phyloP scores from a whole-genome alignment of 2,329 filamentous ascomycete genomes.

The Calonectria pauciramosa region DNA sequence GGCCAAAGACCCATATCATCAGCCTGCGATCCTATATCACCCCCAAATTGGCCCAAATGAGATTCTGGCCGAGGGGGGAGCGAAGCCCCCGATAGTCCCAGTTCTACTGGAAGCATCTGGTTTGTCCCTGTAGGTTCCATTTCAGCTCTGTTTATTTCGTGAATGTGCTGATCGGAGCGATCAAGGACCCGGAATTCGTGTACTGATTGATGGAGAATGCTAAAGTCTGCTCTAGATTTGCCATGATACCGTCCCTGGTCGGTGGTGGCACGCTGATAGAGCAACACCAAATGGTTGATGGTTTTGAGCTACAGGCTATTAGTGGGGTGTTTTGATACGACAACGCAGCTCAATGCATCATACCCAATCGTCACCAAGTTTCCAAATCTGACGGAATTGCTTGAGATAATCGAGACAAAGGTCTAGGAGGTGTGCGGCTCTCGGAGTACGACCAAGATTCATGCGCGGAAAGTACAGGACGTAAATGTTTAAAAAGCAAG shows the following conservation, averaged over 20 bases:
- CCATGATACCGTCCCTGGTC: conserved; percentile 42
- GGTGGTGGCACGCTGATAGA: conserved; percentile 14
- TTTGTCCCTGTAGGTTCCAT: background rate
- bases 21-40: background rate
- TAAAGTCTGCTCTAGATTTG: conserved; percentile 46
- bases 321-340: background rate
- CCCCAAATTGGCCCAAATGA: background rate
- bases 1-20: background rate
- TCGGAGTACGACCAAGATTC: conserved; percentile 51
- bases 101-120: background rate
- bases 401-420: conserved; percentile 3
- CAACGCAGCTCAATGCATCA: background rate
- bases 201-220: conserved; percentile 47
- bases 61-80: background rate
- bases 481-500: conserved; percentile 56
- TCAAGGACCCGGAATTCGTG: conserved; percentile 50
- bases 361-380: conserved; percentile 18
- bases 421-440: background rate
- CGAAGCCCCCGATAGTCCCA: background rate
- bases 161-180: conserved; percentile 47
- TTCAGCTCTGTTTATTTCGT: conserved; percentile 47
- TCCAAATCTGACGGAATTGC: conserved; percentile 8
- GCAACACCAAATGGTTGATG: background rate
- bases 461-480: conserved; percentile 54
- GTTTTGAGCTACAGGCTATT: background rate